Base-by-base conservation (phyloP, 495 filamentous ascomycete species). In the Talaromyces liani region DNA sequence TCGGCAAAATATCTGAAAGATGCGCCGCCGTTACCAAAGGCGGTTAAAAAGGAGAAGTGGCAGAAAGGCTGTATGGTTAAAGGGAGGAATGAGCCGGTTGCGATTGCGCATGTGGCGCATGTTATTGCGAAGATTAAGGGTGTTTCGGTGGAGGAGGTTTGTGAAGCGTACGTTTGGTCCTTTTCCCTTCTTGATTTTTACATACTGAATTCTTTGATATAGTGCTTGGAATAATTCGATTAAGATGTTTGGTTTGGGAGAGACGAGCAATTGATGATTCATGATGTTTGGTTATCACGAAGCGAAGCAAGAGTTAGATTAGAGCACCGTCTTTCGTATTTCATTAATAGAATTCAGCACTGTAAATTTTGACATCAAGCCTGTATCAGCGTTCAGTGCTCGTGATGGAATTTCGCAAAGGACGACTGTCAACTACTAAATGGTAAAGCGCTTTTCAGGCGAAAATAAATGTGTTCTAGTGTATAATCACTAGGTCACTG, bases 11-110 rank as follows among this genome's bases (percentile, higher is more conserved):
- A 78, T 65, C 68, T 83, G 47, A 60, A 64, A 4, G 80, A 74
- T 16, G 80, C 79, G 3, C 76, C 79, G 3, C 65, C 72, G 8
- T 63, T 83, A 31, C 79, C 79, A 1, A 82, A 79, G 64, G 73
- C 80, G n/a, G 87, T 97, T 41, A 97, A 96, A 80, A 97, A 97
- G 74, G 94, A 98, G 74, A 96, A 88, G 73, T 98, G 89, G 85
- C 82, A 83, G 49, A 84, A 90, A 70, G 92, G 91, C 0, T 73
- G 74, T 4, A 90, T 96, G 86, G 84, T 97, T 20, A 97, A 96
- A 75, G 91, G 93, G 1, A 82, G 94, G 22, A 98, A 97, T 72
- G 94, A 98, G 75, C 89, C 92, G 25, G 89, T 86, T 68, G 85
- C 85, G 49, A 96, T 97, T 63, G 80, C 85, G 60, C 86, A 86